Base-by-base conservation (phyloP, 1,284 basidiomycete species). In the Cryptococcus sp. region DNA sequence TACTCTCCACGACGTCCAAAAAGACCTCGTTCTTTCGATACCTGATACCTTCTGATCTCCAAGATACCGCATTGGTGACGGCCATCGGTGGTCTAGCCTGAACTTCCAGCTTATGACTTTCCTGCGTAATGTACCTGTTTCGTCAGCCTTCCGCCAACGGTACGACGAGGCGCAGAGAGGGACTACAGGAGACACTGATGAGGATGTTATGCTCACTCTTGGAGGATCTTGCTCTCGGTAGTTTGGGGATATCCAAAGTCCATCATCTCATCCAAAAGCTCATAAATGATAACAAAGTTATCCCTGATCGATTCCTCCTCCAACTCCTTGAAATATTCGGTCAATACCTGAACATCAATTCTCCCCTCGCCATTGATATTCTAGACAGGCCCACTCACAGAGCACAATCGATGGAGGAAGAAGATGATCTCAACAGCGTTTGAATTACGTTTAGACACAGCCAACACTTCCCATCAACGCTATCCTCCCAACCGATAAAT, bases 21-120 rank as follows among this genome's bases (percentile, higher is more conserved):
- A 99, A 99, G 23, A 98, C 95, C 70, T 98, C 95, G 71, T 99
- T 99, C 80, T 99, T 99, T 58, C 94, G 77, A 75, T 99, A 99
- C 50, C 91, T 78, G 59, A 98, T 97, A 0, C 94, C 95, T 69
- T 98, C 95, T 23, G 91, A 94, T 50, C 95, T 79, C 95, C 95
- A 99, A 11, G 90, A 94, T 5, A 98, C 95, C 0, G 95, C 95
- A 65, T 98, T 97, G 2, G 95, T 98, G 35, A 98, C 93, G 0
- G 94, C 93, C 80, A 94, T 92, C 1, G 95, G 94, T 21, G 93
- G 92, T 35, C 91, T 80, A 5, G 84, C 93, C 73, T 97, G 93
- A n/a, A 92, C 82, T 71, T 97, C 93, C 45, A 99, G 84, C 75
- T 98, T 97, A 78, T 98, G 89, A 14, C 89, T 93, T 71, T 98